Evolutionary conservation across 345 rosid species (phyloP), one percentile per base, ranked within the genome.

Genomic region (Crucihimalaya himalaica): DNA sequence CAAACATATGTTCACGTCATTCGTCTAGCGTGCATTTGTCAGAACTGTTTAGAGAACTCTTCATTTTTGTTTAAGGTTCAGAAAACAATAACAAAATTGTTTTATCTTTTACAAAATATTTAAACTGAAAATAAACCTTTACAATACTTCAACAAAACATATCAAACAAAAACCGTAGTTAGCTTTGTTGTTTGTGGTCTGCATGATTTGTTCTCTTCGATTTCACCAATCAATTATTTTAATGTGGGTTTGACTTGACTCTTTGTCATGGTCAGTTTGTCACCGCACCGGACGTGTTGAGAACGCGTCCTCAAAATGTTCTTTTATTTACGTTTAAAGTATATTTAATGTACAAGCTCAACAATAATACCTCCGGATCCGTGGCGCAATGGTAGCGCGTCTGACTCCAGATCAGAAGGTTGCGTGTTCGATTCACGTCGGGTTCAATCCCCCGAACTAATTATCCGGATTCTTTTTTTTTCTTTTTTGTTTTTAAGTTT

Each of bases 341-440:
- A 3, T 15, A 23, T 5, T 52, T 14, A 15, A 53, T 3, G 1
- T 27, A 27, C 13, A 6, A 55, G 16, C 6, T 19, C 32, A 7
- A 3, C 0, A 0, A 0, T 2, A 11, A 0, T 0, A 0, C 12
- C 13, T 40, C 72, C 72, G 92, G 98, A 88, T 87, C 91, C 85
- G 89, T 87, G 95, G 97, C 90, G 88, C 93, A 93, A 68, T 87
- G 98, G 96, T 88, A 88, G 98, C 93, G 91, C 93, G 93, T 90
- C 95, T 87, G 93, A 87, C 95, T 87, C 98, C 93, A 86, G 91
- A 87, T 90, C 95, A 88, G 93, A 92, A 92, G 98, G 93, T 93
- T 88, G 97, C 91, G 90, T 86, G 92, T 86, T 92, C 90, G 92
- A 90, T 89, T 90, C 86, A 88, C 89, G 96, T 88, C 89, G 86